Conservation (phyloP, 1,139 yeast species). For the Lodderomyces pseudojiufengensis region DNA sequence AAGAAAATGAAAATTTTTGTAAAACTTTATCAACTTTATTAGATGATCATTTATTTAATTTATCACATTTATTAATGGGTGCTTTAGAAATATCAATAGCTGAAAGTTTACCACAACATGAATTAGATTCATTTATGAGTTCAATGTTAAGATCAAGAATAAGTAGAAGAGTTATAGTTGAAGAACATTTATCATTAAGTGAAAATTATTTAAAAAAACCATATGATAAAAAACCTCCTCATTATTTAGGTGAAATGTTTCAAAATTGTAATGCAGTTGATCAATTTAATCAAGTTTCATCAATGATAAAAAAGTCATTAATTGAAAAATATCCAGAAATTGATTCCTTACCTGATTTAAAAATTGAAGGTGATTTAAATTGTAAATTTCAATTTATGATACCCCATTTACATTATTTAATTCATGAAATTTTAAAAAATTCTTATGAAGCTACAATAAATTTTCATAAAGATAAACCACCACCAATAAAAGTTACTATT, state of each 20-base stretch:
- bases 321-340: slow-evolving; percentile 50
- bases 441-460: slow-evolving; percentile 75
- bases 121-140: slow-evolving; percentile 71
- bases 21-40: slow-evolving; percentile 56
- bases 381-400: slow-evolving; percentile 77
- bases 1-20: slow-evolving; percentile 75
- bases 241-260: slow-evolving; percentile 84
- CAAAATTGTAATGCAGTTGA: slow-evolving; percentile 74
- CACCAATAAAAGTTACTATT: slow-evolving; percentile 71
- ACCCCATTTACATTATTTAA: slow-evolving; percentile 78
- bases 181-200: slow-evolving; percentile 81
- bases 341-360: slow-evolving; percentile 67
- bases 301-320: slow-evolving; percentile 41
- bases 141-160: slow-evolving; percentile 79
- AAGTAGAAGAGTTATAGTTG: slow-evolving; percentile 84
- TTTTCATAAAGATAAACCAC: slow-evolving; percentile 41
- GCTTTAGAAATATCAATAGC: slow-evolving; percentile 76
- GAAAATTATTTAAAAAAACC: slow-evolving; percentile 51
- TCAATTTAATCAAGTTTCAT: slow-evolving; percentile 53
- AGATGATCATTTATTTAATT: slow-evolving; percentile 73
- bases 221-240: slow-evolving; percentile 51
- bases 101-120: slow-evolving; percentile 55
- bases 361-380: slow-evolving; percentile 62
- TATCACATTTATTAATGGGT: slow-evolving; percentile 91
- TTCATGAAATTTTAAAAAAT: slow-evolving; percentile 84